Conservation (phyloP, 371 early-diverging fungal species). For the Coemansia linderi region DNA sequence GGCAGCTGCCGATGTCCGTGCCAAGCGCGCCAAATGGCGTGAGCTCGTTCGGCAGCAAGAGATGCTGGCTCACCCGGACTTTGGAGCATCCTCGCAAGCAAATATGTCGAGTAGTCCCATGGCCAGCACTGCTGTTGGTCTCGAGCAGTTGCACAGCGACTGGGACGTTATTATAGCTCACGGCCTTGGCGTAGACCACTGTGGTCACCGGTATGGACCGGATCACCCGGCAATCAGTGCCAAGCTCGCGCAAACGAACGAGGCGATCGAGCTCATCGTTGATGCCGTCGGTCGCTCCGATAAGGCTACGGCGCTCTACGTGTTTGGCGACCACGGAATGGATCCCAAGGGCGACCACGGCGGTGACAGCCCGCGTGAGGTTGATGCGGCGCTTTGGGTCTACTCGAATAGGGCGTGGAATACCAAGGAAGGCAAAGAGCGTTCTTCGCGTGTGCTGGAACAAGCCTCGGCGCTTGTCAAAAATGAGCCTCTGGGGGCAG, state of each 20-base stretch:
- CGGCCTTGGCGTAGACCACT: constrained; percentile 95
- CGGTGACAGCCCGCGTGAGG: constrained; percentile 88
- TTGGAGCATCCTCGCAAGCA: background rate
- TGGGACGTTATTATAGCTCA: constrained; percentile 89
- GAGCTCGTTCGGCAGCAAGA: constrained; percentile 38
- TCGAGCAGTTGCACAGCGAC: constrained; percentile 24
- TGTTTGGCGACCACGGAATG: constrained; percentile 99
- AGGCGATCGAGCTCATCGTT: constrained; percentile 69
- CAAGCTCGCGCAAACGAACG: constrained; percentile 85
- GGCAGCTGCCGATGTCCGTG: background rate
- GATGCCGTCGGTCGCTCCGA: constrained; percentile 72
- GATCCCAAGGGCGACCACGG: constrained; percentile 98
- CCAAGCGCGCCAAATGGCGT: constrained; percentile 29
- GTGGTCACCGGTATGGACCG: constrained; percentile 92
- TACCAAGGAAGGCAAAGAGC: constrained; percentile 20
- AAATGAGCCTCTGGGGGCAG: constrained; percentile 3
- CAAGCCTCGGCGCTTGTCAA: constrained; percentile 9
- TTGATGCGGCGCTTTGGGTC: constrained; percentile 82
- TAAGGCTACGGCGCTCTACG: constrained; percentile 74
- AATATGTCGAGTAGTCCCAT: constrained; percentile 3
- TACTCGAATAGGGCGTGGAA: constrained; percentile 55
- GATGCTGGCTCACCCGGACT: constrained; percentile 42
- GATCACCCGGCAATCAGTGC: constrained; percentile 80
- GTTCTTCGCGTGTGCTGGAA: constrained; percentile 53
- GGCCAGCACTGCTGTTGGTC: constrained; percentile 25